Evolutionary conservation across 441 rosid genomes (phyloP).

Genomic region (Breynia disticha): DNA sequence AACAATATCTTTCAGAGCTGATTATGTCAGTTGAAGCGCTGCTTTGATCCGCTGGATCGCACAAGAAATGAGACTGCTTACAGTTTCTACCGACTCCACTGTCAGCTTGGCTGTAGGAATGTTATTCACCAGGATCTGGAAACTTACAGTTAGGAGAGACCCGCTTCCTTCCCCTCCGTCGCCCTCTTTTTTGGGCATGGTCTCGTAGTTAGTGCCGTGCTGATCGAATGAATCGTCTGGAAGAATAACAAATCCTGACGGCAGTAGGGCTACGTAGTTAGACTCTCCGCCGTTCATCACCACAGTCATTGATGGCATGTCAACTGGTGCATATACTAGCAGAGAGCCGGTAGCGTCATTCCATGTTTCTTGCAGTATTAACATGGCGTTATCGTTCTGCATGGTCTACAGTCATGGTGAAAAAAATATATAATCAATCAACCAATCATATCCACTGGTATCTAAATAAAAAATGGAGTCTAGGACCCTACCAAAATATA

Average conservation of each 20-base stretch:
- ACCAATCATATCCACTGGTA: not conserved
- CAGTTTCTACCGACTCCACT: conserved; percentile 65
- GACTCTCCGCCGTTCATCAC: conserved; percentile 74
- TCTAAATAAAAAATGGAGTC: no score
- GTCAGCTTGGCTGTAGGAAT: conserved; percentile 55
- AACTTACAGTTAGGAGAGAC: conserved; percentile 58
- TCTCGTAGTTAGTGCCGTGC: conserved; percentile 18
- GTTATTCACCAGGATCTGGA: conserved; percentile 60
- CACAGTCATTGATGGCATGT: conserved; percentile 45
- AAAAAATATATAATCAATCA: not conserved
- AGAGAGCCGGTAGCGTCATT: conserved; percentile 66
- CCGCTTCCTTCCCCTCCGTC: conserved; percentile 36
- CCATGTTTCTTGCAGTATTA: conserved; percentile 78
- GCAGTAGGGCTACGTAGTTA: conserved; percentile 51
- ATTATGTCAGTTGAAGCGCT: conserved; percentile 43
- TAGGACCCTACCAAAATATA: not conserved
- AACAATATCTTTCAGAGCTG: conserved; percentile 5
- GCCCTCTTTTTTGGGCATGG: conserved; percentile 6
- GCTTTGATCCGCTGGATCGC: conserved; percentile 63
- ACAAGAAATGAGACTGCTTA: conserved; percentile 64
- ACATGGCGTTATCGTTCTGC: conserved; percentile 57
- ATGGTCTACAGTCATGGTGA: not conserved
- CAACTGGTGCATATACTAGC: conserved; percentile 81
- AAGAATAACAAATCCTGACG: conserved; percentile 67
- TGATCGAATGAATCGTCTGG: conserved; percentile 29